These are phyloP conservation scores for Fusarium sp. DNA, from an alignment of 2,329 filamentous ascomycete species.

Conservation along the genomic window DNA sequence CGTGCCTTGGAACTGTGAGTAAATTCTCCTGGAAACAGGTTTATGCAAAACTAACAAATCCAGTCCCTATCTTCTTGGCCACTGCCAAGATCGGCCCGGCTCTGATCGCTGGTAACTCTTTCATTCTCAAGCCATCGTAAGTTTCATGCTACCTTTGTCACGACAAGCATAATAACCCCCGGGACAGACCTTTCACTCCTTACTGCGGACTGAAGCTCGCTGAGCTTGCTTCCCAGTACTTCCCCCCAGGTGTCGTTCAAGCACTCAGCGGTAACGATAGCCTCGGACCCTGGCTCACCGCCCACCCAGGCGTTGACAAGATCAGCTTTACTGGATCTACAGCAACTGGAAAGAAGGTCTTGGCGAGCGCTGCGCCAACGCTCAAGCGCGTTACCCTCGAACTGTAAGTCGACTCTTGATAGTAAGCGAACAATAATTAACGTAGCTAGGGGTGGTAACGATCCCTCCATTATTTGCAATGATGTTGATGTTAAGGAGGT, in stretches of 20 bases:
- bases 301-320: not conserved
- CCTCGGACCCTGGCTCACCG: not conserved
- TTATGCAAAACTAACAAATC: not conserved
- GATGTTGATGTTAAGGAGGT: slow-evolving; percentile 63
- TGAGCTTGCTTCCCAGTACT: slow-evolving; percentile 67
- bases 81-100: slow-evolving; percentile 1
- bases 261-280: slow-evolving; percentile 54
- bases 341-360: slow-evolving; percentile 57
- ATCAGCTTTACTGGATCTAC: not conserved
- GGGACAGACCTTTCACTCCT: slow-evolving; percentile 61
- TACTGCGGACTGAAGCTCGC: slow-evolving; percentile 68
- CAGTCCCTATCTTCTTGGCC: not conserved
- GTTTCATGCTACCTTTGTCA: not conserved
- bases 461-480: slow-evolving; percentile 66
- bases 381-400: slow-evolving; percentile 72
- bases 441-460: slow-evolving; percentile 61
- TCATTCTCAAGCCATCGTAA: slow-evolving; percentile 67
- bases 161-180: not conserved
- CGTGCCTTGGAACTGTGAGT: not conserved
- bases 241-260: slow-evolving; percentile 72
- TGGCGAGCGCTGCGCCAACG: slow-evolving; percentile 63
- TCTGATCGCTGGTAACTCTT: slow-evolving; percentile 64
- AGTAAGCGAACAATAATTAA: too few species aligned
- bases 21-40: too few species aligned
- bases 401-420: slow-evolving; percentile 47